These are phyloP conservation scores for Barbatosphaeria neglecta DNA, from an alignment of 495 filamentous ascomycete species.

Conservation along the genomic window DNA sequence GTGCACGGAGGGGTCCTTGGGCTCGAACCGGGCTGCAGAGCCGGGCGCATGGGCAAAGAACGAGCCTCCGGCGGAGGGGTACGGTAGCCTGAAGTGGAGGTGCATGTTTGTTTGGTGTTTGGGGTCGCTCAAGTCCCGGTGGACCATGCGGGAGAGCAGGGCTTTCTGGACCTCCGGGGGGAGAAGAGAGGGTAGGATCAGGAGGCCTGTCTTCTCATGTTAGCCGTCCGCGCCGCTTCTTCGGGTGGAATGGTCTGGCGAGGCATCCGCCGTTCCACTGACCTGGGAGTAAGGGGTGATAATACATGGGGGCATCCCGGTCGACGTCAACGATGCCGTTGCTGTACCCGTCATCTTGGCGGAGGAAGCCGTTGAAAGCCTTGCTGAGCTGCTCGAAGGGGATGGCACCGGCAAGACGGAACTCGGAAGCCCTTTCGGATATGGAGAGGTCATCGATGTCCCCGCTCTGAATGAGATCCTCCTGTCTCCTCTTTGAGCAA, in stretches of 20 bases:
- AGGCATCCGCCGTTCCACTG: no score
- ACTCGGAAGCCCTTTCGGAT: constrained; percentile 15
- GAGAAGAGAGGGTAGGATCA: constrained; percentile 61
- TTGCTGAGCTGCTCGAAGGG: constrained; percentile 9
- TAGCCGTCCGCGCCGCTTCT: background rate
- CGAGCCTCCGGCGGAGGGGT: constrained; percentile 33
- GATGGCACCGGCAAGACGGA: constrained; percentile 23
- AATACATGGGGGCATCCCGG: constrained; percentile 21
- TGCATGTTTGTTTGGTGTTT: constrained; percentile 77
- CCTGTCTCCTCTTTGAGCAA: constrained; percentile 28
- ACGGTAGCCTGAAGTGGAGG: constrained; percentile 66
- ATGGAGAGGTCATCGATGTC: constrained; percentile 32
- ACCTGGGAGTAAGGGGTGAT: constrained; percentile 29
- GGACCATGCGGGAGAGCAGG: constrained; percentile 58
- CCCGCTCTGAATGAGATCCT: constrained; percentile 20
- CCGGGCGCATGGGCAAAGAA: constrained; percentile 35
- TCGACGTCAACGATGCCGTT: constrained; percentile 8
- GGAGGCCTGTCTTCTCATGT: constrained; percentile 46
- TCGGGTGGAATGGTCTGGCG: no score
- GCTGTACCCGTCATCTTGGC: constrained; percentile 4
- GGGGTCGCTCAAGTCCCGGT: constrained; percentile 66
- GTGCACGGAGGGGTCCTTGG: constrained; percentile 57
- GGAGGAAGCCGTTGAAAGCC: constrained; percentile 22
- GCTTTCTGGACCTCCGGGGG: constrained; percentile 53
- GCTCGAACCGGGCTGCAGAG: constrained; percentile 35